Evolutionary conservation across 2,329 filamentous ascomycete species (phyloP), one percentile per base, ranked within the genome.

Genomic region (Diplodia seriata): DNA sequence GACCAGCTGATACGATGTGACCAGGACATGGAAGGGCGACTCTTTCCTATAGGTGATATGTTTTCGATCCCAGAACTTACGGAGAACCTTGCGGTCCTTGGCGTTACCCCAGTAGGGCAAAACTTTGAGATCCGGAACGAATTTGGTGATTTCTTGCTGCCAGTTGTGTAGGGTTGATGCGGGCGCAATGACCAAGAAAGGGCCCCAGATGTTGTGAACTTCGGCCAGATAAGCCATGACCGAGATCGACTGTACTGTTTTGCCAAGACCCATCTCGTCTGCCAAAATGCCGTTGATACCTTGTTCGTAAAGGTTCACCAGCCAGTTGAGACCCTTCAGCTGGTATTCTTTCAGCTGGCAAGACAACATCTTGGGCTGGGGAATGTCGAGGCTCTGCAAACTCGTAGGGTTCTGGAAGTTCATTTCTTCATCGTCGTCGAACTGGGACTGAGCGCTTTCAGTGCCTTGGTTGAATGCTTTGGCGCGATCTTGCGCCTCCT

Each of bases 361-460:
- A 71, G 92, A 94, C 75, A 99, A 87, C 81, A 98, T 89, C 80
- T 93, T 96, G 9, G 95, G 95, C 78, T 99, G 95, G 70, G 94
- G 90, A 68, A 99, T 93, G 75, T 97, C 92, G 72, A 97, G 93
- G 74, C 95, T 94, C 74, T 94, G 94, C 74, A 99, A 86, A 75
- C 94, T 95, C 4, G 94, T 95, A 0, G 95, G 95, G 77, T 99
- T 98, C 82, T 99, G 95, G 85, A 99, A 99, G 82, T 99, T 99
- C 91, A 99, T 92, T 81, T 99, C 95, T 75, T 97, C 94, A 69
- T 97, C 93, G 72, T 97, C 93, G 71, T 97, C 93, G 72, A 95
- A 91, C 79, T 91, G 89, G 68, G 87, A 88, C 75, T 89, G 87
- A 6, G 66, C 64, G 64, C 84, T 83, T 54, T 88, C 83, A 11